These are phyloP conservation scores for Gracilaria domingensis DNA, from an alignment of 23 red algal species.

Conservation along the genomic window DNA sequence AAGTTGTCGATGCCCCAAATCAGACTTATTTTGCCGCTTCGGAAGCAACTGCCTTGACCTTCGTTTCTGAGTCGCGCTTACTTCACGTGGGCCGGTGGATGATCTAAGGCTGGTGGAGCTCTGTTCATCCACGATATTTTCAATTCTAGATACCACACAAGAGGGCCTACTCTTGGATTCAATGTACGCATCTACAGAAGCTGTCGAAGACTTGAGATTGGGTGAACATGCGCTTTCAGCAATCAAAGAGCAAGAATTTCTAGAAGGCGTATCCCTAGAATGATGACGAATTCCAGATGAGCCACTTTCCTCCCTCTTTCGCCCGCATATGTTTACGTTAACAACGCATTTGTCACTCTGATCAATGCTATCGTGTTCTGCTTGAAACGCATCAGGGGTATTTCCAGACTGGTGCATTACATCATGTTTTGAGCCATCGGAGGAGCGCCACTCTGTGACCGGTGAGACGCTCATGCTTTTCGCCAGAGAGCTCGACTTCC, in stretches of 20 bases:
- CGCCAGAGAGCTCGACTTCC: background rate
- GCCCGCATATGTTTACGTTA: background rate
- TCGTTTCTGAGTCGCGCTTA: background rate
- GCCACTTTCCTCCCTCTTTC: background rate
- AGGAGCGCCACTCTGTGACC: constrained; percentile 8
- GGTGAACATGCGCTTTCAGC: background rate
- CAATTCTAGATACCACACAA: background rate
- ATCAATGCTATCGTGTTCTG: background rate
- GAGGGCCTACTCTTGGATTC: background rate
- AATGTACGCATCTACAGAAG: background rate
- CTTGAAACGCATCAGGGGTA: background rate
- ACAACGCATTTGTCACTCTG: background rate
- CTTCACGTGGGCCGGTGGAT: background rate
- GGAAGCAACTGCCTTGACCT: background rate
- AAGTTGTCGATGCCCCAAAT: background rate
- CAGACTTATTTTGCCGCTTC: background rate
- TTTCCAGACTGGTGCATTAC: background rate
- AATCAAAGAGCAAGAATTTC: background rate
- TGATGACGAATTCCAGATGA: background rate
- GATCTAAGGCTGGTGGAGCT: background rate
- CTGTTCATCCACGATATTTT: background rate
- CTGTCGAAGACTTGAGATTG: background rate
- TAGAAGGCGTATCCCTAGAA: background rate
- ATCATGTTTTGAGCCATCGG: background rate
- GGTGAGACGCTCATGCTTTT: constrained; percentile 1